A percentile compares a stretch with the other conserved stretches of the same genome.
Evolutionary conservation across 2,329 filamentous ascomycete genomes (phyloP).

Genomic region (Metarhizium brunneum): DNA sequence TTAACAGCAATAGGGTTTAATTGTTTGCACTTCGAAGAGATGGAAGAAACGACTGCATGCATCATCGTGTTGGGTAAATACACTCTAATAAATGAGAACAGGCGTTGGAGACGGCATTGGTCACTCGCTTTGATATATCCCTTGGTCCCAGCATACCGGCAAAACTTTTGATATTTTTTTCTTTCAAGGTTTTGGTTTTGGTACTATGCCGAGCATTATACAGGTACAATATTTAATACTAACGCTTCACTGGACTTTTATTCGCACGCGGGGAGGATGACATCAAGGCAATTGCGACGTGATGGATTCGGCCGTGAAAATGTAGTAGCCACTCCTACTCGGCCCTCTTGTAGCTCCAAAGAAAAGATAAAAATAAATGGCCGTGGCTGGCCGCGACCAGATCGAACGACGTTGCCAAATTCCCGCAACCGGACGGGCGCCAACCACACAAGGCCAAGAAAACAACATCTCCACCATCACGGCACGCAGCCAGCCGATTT

Average conservation of each 20-base stretch:
- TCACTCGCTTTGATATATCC: constrained; percentile 14
- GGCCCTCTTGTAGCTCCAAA: no score
- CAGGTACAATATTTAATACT: not conserved
- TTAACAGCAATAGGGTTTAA: not conserved
- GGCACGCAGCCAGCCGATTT: no score
- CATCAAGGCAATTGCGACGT: not conserved
- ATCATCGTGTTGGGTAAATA: constrained; percentile 10
- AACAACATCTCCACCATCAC: no score
- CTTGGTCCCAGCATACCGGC: constrained; percentile 6
- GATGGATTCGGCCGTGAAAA: no score
- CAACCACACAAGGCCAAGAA: no score
- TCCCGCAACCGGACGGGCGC: not conserved
- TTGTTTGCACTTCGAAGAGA: constrained; percentile 3
- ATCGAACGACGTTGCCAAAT: not conserved
- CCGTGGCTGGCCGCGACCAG: not conserved
- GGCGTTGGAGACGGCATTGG: constrained; percentile 17
- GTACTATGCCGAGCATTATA: constrained; percentile 2
- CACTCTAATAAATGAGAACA: constrained; percentile 7
- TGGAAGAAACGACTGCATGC: constrained; percentile 6
- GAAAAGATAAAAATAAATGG: not conserved
- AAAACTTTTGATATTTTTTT: not conserved
- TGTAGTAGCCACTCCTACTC: no score
- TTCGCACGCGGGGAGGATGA: not conserved
- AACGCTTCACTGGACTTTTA: not conserved
- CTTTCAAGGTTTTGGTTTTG: not conserved